These are phyloP conservation scores for Capsella rubella DNA, from an alignment of 441 rosid species.

Conservation along the genomic window DNA sequence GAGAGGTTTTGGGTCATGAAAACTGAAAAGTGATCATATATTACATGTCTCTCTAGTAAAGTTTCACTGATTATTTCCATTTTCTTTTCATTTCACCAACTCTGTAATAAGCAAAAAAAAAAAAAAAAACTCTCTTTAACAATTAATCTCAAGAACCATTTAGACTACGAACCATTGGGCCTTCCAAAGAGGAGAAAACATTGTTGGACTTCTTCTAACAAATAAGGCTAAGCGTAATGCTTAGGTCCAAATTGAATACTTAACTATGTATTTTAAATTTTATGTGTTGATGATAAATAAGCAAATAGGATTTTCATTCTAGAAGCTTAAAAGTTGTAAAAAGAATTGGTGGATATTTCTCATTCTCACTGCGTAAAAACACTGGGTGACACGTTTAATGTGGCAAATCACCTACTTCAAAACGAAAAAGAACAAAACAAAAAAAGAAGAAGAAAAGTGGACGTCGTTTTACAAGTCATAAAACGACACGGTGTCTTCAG, in stretches of 20 bases:
- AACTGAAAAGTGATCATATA: not conserved
- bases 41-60: not conserved
- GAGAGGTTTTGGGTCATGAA: slow-evolving; percentile 62
- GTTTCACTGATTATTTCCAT: slow-evolving; percentile 18
- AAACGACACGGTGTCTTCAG: slow-evolving; percentile 46
- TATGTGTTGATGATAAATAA: too few relatives aligned
- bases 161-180: not conserved
- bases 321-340: slow-evolving; percentile 1
- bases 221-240: not conserved
- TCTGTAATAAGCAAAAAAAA: not conserved
- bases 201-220: not conserved
- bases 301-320: not conserved
- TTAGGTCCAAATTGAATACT: slow-evolving; percentile 1
- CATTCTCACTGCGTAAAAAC: not conserved
- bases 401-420: slow-evolving; percentile 31
- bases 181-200: not conserved
- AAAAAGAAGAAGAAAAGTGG: slow-evolving; percentile 14
- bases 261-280: too few relatives aligned
- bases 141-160: not conserved
- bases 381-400: slow-evolving; percentile 19
- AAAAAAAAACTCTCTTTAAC: not conserved
- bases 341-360: not conserved
- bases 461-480: slow-evolving; percentile 35
- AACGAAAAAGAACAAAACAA: not conserved
- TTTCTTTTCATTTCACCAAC: not conserved